phyloP scores from a whole-genome alignment of 768 basidiomycete species.

The Xerocomellus dryophilus region DNA sequence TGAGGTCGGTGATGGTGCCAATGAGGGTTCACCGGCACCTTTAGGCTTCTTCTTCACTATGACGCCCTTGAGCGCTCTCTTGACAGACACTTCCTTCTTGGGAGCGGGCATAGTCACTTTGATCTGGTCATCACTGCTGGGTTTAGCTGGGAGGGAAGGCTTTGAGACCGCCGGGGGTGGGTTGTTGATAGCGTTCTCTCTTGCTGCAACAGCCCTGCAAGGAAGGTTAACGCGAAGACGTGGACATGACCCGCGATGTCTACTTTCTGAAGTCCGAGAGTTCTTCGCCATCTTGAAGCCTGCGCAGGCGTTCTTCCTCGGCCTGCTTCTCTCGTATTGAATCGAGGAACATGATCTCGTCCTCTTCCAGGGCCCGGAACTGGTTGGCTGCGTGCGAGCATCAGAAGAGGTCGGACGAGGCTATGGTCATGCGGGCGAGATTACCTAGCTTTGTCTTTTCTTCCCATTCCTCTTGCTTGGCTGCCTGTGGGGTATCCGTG shows the following conservation, averaged over 20 bases:
- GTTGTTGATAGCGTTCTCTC: slow-evolving; percentile 50
- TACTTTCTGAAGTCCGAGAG: slow-evolving; percentile 77
- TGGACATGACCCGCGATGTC: slow-evolving; percentile 13
- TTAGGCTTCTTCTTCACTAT: slow-evolving; percentile 76
- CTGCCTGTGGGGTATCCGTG: slow-evolving; percentile 47
- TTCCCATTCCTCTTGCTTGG: slow-evolving; percentile 93
- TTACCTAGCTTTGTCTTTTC: slow-evolving; percentile 75
- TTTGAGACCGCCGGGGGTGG: slow-evolving; percentile 32
- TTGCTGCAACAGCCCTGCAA: slow-evolving; percentile 66
- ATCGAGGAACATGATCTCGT: slow-evolving; percentile 87
- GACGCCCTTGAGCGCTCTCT: slow-evolving; percentile 72
- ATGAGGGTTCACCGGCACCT: slow-evolving; percentile 14
- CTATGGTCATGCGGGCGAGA: slow-evolving; percentile 3
- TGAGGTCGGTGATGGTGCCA: slow-evolving; percentile 16
- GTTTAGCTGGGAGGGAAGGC: slow-evolving; percentile 32
- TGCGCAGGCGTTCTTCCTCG: slow-evolving; percentile 72
- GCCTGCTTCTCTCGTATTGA: slow-evolving; percentile 73
- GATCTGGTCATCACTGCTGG: slow-evolving; percentile 26
- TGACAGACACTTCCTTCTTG: slow-evolving; percentile 55
- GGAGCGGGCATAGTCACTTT: slow-evolving; percentile 30
- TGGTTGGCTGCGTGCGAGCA: slow-evolving; percentile 61
- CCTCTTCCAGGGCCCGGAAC: slow-evolving; percentile 85
- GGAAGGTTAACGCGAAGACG: slow-evolving; percentile 11
- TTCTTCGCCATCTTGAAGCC: slow-evolving; percentile 75
- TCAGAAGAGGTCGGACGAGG: slow-evolving; percentile 9